Evolutionary conservation across 2,329 filamentous ascomycete genomes (phyloP), one percentile per base, ranked within the genome.

Genomic region (Trichoderma asperellum): DNA sequence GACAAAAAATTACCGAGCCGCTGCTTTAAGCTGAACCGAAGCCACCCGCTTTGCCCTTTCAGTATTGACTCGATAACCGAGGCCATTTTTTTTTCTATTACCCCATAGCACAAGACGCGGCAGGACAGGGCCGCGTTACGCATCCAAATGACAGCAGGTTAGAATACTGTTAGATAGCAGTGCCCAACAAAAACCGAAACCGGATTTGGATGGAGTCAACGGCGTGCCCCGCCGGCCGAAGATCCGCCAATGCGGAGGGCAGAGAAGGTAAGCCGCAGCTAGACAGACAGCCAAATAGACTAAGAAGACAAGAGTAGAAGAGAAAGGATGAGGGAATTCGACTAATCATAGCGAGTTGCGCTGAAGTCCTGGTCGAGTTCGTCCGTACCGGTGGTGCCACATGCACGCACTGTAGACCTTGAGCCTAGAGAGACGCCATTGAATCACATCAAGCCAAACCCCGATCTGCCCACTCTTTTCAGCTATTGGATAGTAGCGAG

Each of bases 221-320:
- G 10, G 8, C 7, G 16, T n/a, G 32, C 47, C 60, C 61, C 61
- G 43, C 61, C 21, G 47, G 32, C 10, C 24, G 55, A 58, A 12
- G 64, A 49, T 58, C 53, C 55, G 64, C 64, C 64, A 67, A 67
- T 67, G 64, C 64, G 55, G 64, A 67, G 64, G 37, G 21, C 32
- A 24, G 64, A n/a, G 43, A 67, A 67, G 55, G 64, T 67, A 34
- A 67, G 53, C 55, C 53, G 27, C 32, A 57, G 29, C 40, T 43
- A 43, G 40, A 43, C 40, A 43, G 7, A 40, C 37, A 43, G 40
- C 16, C 40, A 43, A 43, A 43, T 43, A 43, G 40, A 43, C 40
- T 43, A 43, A 43, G 40, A 43, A 4, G 40, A 43, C 40, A 10
- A 16, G 40, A 43, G 18, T 8, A 34, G 10, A 49, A 56, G 27